Evolutionary conservation across 2,329 filamentous ascomycete species (phyloP).

Genomic region (Onygena corvina): DNA sequence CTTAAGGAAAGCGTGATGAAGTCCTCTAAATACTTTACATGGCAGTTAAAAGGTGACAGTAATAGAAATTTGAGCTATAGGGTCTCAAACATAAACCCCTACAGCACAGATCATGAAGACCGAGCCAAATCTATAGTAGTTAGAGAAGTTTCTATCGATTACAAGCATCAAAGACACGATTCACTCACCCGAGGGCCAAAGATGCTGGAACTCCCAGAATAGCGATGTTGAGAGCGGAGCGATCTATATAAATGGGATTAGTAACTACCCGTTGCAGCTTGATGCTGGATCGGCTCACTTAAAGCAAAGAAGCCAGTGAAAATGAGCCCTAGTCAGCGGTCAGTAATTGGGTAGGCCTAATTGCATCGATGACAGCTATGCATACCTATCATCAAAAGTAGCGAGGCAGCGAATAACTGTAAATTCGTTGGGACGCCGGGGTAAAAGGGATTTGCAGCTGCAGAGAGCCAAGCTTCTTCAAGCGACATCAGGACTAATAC

Average conservation of each 20-base stretch:
- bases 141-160: constrained; percentile 13
- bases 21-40: neutral
- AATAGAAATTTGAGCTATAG: neutral
- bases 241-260: constrained; percentile 50
- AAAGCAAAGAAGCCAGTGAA: constrained; percentile 72
- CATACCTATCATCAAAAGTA: constrained; percentile 56
- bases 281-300: constrained; percentile 46
- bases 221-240: constrained; percentile 63
- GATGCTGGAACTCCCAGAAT: constrained; percentile 77
- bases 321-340: constrained; percentile 41
- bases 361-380: neutral
- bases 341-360: neutral
- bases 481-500: constrained; percentile 47
- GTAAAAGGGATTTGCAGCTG: constrained; percentile 71
- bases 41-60: neutral
- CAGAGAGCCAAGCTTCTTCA: constrained; percentile 86
- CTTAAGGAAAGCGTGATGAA: neutral
- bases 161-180: neutral
- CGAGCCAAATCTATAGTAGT: constrained; percentile 60
- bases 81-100: constrained; percentile 79
- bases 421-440: constrained; percentile 67
- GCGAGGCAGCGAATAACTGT: constrained; percentile 73
- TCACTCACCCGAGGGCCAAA: constrained; percentile 70
- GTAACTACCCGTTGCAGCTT: constrained; percentile 4
- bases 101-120: constrained; percentile 99